These are phyloP conservation scores for Buxus sempervirens DNA, from an alignment of 164 flowering plant species.

Conservation along the genomic window DNA sequence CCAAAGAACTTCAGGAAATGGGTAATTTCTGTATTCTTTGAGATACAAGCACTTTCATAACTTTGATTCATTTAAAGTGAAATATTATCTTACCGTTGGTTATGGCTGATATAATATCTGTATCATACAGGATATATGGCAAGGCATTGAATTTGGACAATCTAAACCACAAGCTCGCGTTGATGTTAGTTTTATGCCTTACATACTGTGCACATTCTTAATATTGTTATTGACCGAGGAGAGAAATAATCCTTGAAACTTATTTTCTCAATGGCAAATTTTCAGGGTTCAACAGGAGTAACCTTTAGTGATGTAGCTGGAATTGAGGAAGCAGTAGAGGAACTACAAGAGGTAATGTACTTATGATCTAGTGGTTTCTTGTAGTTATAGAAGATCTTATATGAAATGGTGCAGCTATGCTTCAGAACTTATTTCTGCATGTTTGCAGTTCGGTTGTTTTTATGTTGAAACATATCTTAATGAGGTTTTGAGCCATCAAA, in stretches of 20 bases:
- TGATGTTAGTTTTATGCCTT: conserved; percentile 63
- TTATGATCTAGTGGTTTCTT: neutral
- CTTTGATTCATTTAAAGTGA: neutral
- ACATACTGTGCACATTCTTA: conserved; percentile 5
- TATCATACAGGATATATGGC: conserved; percentile 81
- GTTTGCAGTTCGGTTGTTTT: neutral
- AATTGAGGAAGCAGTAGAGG: conserved; percentile 97
- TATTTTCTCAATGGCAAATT: conserved; percentile 16
- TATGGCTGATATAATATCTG: neutral
- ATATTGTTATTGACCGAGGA: neutral
- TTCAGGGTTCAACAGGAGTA: conserved; percentile 94
- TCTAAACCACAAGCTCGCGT: conserved; percentile 98
- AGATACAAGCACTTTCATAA: conserved; percentile 8
- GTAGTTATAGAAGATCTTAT: neutral
- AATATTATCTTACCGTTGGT: neutral
- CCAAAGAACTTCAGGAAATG: conserved; percentile 89
- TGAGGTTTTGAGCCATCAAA: neutral
- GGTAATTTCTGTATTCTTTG: conserved; percentile 38
- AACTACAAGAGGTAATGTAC: conserved; percentile 78
- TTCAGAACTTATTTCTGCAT: neutral
- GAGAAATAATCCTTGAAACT: neutral
- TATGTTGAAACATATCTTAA: neutral
- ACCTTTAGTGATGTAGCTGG: conserved; percentile 87
- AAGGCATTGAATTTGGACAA: conserved; percentile 87
- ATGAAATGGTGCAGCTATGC: conserved; percentile 1